Conservation (phyloP, 2,329 filamentous ascomycete species). For the Intubia oerlemansii region DNA sequence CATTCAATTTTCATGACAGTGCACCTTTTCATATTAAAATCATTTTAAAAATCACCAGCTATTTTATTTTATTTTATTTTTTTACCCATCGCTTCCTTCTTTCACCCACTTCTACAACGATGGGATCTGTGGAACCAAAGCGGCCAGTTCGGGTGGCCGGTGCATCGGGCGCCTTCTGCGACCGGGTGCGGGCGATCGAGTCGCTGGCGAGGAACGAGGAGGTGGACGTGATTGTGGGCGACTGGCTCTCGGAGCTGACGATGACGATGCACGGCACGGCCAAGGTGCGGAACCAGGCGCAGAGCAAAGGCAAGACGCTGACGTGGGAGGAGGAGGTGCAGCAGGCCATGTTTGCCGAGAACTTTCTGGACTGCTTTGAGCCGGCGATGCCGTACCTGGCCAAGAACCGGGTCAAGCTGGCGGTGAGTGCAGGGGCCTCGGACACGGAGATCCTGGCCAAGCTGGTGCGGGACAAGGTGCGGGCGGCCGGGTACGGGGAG, state of each 20-base stretch:
- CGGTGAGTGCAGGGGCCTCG: conserved; percentile 14
- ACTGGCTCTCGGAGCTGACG: conserved; percentile 14
- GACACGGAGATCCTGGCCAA: too few species aligned
- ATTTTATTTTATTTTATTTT: too few species aligned
- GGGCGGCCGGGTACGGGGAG: conserved; percentile 8
- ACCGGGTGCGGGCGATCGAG: conserved; percentile 19
- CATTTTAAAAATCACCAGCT: too few species aligned
- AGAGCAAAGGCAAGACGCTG: conserved; percentile 5
- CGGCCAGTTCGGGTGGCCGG: too few species aligned
- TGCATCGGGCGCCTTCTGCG: too few species aligned
- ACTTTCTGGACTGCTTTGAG: conserved; percentile 14
- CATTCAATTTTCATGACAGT: too few species aligned
- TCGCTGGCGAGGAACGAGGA: conserved; percentile 18
- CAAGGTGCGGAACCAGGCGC: conserved; percentile 9
- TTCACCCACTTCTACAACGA: too few species aligned
- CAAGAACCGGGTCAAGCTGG: conserved; percentile 11
- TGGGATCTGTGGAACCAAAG: too few species aligned
- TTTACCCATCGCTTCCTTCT: too few species aligned
- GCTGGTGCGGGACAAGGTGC: conserved; percentile 7
- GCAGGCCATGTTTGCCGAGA: conserved; percentile 11
- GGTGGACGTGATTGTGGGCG: conserved; percentile 13
- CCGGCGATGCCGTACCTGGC: conserved; percentile 12
- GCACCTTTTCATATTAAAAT: too few species aligned
- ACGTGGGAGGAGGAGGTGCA: conserved; percentile 8
- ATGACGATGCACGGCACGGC: conserved; percentile 13